phyloP scores from a whole-genome alignment of 2,329 filamentous ascomycete species.

The Calonectria henricotiae region DNA sequence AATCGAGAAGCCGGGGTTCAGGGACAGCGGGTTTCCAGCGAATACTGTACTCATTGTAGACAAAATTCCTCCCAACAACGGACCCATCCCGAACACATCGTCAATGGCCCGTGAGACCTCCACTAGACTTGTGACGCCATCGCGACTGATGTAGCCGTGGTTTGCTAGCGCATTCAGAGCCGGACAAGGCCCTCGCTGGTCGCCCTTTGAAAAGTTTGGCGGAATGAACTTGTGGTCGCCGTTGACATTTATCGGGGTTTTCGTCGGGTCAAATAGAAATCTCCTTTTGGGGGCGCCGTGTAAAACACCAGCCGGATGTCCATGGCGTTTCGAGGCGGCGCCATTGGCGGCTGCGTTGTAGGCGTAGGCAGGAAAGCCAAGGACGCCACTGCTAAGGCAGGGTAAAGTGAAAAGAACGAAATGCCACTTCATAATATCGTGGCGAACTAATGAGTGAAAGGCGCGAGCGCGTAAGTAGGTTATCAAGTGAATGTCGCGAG shows the following conservation, averaged over 20 bases:
- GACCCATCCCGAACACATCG: slow-evolving; percentile 64
- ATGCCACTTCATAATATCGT: slow-evolving; percentile 26
- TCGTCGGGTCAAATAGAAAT: not conserved
- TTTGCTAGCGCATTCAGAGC: slow-evolving; percentile 59
- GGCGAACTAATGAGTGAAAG: not conserved
- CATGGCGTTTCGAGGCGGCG: slow-evolving; percentile 6
- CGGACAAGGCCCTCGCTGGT: slow-evolving; percentile 54
- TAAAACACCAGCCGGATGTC: slow-evolving; percentile 12
- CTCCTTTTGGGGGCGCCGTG: slow-evolving; percentile 15
- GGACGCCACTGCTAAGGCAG: slow-evolving; percentile 6
- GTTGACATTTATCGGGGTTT: slow-evolving; percentile 43
- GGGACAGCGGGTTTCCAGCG: slow-evolving; percentile 67
- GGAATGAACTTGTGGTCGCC: slow-evolving; percentile 50
- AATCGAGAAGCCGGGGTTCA: slow-evolving; percentile 68
- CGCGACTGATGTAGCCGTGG: slow-evolving; percentile 55
- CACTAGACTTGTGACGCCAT: slow-evolving; percentile 42
- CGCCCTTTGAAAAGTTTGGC: slow-evolving; percentile 49
- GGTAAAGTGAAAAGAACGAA: not conserved
- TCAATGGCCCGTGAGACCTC: slow-evolving; percentile 41
- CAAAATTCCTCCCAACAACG: slow-evolving; percentile 62
- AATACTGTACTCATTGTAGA: slow-evolving; percentile 65
- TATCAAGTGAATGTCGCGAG: not conserved
- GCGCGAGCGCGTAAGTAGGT: not conserved
- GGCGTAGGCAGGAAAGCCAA: slow-evolving; percentile 20
- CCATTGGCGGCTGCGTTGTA: not conserved